Evolutionary conservation across 2,329 filamentous ascomycete species (phyloP), one percentile per base, ranked within the genome.

Genomic region (Fusarium luffae): DNA sequence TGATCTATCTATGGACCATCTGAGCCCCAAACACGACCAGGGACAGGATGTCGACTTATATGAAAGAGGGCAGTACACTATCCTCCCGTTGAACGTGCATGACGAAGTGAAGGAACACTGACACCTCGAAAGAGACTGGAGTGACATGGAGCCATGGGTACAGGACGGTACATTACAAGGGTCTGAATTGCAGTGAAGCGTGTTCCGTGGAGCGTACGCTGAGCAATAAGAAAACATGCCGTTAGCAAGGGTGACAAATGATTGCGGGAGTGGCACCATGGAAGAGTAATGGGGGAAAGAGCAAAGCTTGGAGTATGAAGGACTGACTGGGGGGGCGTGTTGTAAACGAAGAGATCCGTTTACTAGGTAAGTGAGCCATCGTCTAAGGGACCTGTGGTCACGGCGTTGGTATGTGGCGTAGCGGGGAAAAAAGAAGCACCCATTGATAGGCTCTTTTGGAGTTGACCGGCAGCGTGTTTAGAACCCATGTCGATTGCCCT

Each of bases 11-110:
- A 75, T 75, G 73, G 73, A 74, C 43, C 70, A 69, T 75, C 74
- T 74, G 71, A 75, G 74, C 74, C 74, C 72, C 72, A 73, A 75
- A 73, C 59, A 68, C 50, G 61, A 62, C 65, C 71, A 73, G 71
- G 75, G 75, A 76, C 70, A 70, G 66, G 70, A 74, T 68, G 57
- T 65, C 64, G 70, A 74, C 75, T 77, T 77, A 77, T 77, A 77
- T 75, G 75, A 75, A 73, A 73, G 69, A 68, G 61, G 73, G 68
- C 73, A 72, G 71, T 70, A 72, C 66, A 76, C 27, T 57, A 61
- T 66, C 68, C 66, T 66, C 66, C 66, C 61, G 56, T 62, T 63
- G 59, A 72, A 67, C 68, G 65, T 74, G 72, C 75, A 77, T 77
- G 73, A 76, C 69, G 71, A 68, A 74, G 71, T 72, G 54, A 70